Conservation (phyloP, 345 rosid genomes). For the Garcia nutans region DNA sequence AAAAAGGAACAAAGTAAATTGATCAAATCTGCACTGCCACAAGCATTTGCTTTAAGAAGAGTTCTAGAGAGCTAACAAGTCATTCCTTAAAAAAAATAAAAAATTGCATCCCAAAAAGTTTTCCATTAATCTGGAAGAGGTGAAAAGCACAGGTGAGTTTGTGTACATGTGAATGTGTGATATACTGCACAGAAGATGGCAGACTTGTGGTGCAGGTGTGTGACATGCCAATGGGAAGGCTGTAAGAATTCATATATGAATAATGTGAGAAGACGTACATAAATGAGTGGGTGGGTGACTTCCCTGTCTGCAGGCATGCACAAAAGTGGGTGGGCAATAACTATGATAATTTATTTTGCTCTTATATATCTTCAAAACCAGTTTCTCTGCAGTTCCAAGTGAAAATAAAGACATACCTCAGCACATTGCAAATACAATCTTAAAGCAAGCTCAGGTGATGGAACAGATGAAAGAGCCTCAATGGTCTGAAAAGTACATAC, state of each 20-base stretch:
- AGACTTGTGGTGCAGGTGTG: not conserved
- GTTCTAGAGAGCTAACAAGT: not conserved
- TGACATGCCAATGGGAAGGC: not conserved
- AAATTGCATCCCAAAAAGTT: not conserved
- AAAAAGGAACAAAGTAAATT: not conserved
- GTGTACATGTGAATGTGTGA: not conserved
- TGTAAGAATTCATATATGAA: not conserved
- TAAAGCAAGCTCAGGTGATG: slow-evolving; percentile 87
- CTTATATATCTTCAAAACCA: not conserved
- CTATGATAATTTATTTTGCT: not conserved
- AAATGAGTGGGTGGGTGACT: not conserved
- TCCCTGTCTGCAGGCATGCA: not conserved
- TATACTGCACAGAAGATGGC: not conserved
- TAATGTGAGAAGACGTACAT: not conserved
- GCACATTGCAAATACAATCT: slow-evolving; percentile 91
- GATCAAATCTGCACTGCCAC: not conserved
- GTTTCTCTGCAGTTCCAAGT: slow-evolving; percentile 5
- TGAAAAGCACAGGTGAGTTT: not conserved
- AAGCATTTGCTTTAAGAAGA: not conserved
- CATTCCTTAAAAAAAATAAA: not conserved
- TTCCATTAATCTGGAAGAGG: not conserved
- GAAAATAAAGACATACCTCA: slow-evolving; percentile 53
- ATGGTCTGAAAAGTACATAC: slow-evolving; percentile 55
- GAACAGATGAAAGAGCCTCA: slow-evolving; percentile 71
- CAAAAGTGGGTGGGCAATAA: not conserved